Conservation (phyloP, 208 protist genomes). For the Vickermania spadyakhi region DNA sequence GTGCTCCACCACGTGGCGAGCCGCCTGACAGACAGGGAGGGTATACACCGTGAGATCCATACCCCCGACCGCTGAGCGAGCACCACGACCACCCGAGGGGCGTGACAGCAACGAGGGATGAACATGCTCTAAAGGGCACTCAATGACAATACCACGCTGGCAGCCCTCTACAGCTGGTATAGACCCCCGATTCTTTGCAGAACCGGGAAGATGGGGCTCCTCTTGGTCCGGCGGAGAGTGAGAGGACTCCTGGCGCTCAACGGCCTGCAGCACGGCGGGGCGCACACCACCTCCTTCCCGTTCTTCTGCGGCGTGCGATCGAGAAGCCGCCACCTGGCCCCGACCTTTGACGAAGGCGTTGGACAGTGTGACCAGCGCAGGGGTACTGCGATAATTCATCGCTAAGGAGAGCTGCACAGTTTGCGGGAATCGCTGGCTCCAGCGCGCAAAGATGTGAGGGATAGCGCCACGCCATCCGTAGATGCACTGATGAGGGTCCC, state of each 20-base stretch:
- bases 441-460: constrained; percentile 46
- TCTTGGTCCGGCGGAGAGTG: too few species aligned
- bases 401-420: constrained; percentile 27
- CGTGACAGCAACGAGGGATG: constrained; percentile 10
- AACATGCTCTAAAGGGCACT: constrained; percentile 27
- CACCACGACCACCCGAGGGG: constrained; percentile 25
- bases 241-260: too few species aligned
- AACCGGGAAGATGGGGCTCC: too few species aligned
- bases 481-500: constrained; percentile 86
- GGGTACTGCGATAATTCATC: constrained; percentile 81
- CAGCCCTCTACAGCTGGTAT: too few species aligned
- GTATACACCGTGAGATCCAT: too few species aligned
- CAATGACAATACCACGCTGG: neutral
- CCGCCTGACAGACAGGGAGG: neutral
- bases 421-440: constrained; percentile 68
- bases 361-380: constrained; percentile 46
- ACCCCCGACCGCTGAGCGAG: constrained; percentile 22
- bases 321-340: neutral
- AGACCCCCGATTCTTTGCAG: too few species aligned
- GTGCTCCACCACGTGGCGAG: neutral
- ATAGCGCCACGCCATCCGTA: constrained; percentile 83
- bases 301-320: neutral
- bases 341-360: constrained; percentile 30
- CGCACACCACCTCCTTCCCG: constrained; percentile 27
- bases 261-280: constrained; percentile 24